Evolutionary conservation across 1,284 basidiomycete species (phyloP).

Genomic region (Termitomyces sp.): DNA sequence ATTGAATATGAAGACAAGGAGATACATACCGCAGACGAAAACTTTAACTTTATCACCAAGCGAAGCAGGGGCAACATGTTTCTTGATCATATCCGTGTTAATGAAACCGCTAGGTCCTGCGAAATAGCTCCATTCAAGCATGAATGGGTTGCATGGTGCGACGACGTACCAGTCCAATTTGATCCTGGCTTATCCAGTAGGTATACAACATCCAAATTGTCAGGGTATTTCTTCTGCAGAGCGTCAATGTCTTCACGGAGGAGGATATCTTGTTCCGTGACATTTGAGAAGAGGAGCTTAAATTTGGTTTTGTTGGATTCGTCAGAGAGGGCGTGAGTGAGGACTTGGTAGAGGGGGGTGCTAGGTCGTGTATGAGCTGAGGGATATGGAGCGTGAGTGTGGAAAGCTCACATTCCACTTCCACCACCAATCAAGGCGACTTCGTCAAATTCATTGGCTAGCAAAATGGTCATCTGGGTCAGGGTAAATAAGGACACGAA

Average conservation of each 20-base stretch:
- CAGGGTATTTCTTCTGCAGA: slow-evolving; percentile 65
- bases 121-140: not conserved
- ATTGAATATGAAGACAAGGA: not conserved
- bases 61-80: slow-evolving; percentile 66
- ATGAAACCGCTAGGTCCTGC: slow-evolving; percentile 69
- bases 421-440: slow-evolving; percentile 90
- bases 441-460: slow-evolving; percentile 81
- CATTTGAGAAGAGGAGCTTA: slow-evolving; percentile 89
- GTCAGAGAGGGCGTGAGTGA: slow-evolving; percentile 70
- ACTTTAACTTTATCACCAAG: slow-evolving; percentile 81
- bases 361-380: slow-evolving; percentile 27
- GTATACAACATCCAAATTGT: slow-evolving; percentile 81
- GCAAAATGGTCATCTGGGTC: not conserved
- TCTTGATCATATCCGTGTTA: slow-evolving; percentile 63
- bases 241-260: slow-evolving; percentile 78
- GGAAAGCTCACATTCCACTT: slow-evolving; percentile 65
- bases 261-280: slow-evolving; percentile 88
- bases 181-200: slow-evolving; percentile 75
- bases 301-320: slow-evolving; percentile 90
- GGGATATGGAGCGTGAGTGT: slow-evolving; percentile 15
- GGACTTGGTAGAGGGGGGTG: slow-evolving; percentile 73
- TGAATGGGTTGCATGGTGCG: not conserved
- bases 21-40: slow-evolving; percentile 74
- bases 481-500: not conserved
- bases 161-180: slow-evolving; percentile 63